Evolutionary conservation across 164 flowering plant species (phyloP).

Genomic region (Macadamia integrifolia): DNA sequence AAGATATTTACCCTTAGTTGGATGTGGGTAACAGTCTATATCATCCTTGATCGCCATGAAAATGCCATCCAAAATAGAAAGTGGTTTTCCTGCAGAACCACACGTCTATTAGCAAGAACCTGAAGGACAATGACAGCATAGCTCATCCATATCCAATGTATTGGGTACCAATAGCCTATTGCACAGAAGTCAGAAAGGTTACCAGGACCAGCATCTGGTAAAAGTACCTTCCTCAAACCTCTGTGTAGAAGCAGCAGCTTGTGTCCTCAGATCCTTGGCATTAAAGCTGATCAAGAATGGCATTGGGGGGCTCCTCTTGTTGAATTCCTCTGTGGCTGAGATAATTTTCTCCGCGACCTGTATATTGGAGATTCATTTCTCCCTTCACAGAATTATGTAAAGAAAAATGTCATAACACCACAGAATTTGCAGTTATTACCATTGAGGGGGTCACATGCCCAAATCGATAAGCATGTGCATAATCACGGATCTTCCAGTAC

Average conservation of each 20-base stretch:
- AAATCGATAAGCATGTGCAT: constrained; percentile 82
- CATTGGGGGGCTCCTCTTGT: constrained; percentile 48
- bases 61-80: constrained; percentile 87
- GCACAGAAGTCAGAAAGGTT: not conserved
- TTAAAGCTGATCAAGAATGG: constrained; percentile 66
- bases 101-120: not conserved
- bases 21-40: constrained; percentile 80
- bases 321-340: constrained; percentile 55
- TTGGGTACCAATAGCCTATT: no score
- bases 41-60: constrained; percentile 96
- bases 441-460: constrained; percentile 60
- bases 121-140: not conserved
- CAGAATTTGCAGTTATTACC: constrained; percentile 28
- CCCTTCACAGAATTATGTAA: constrained; percentile 6
- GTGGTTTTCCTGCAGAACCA: constrained; percentile 59
- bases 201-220: not conserved
- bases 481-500: constrained; percentile 94
- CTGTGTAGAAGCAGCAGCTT: constrained; percentile 85
- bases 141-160: not conserved
- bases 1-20: constrained; percentile 47
- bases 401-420: not conserved
- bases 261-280: constrained; percentile 69
- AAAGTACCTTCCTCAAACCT: constrained; percentile 85
- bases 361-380: constrained; percentile 13
- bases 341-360: constrained; percentile 87